Base-by-base conservation (phyloP, 768 basidiomycete genomes). In the Boletus subcaerulescens region DNA sequence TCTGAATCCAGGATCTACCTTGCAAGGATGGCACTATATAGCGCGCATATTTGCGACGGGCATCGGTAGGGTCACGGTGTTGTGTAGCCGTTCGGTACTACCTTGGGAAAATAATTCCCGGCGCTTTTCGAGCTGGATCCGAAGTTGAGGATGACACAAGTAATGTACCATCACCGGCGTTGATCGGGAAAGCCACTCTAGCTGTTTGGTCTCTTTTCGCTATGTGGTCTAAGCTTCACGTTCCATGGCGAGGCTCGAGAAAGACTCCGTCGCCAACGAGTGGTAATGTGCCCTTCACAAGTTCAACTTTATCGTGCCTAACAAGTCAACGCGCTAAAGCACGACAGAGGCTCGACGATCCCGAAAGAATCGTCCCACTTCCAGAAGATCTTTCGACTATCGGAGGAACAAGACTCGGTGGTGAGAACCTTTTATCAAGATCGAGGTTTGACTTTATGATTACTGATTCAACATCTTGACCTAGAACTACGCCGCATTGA, bases 171-270 rank as follows among this genome's bases (percentile, higher is more conserved):
- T n/a, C 43, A 12, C 4, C 3, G 22, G 22, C 22, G 14, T 43
- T 35, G 15, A 50, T 24, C 13, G 20, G 36, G 15, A 0, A 33
- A 40, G 31, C 36, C 15, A 13, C 13, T 39, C 46, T 18, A 14
- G 11, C 24, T 18, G 6, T n/a, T 14, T 9, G 14, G 11, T 39
- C 17, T 5, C 9, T 7, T 35, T 14, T 26, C 10, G 8, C 35
- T 45, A 59, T 60, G 61, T 62, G 53, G 48, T 0, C 41, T 43
- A 45, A 20, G 42, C 44, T 63, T 24, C 60, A 51, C 6, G 3
- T 55, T 38, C 54, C 52, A 11, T 53, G 52, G 62, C n/a, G 33
- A 32, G 29, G 40, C 36, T 20, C 50, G 18, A 62, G 50, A 52
- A 50, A 39, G 26, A 24, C 46, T 12, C 33, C 14, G 18, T 53